Conservation (phyloP, 345 rosid genomes). For the Limnanthes douglasii region DNA sequence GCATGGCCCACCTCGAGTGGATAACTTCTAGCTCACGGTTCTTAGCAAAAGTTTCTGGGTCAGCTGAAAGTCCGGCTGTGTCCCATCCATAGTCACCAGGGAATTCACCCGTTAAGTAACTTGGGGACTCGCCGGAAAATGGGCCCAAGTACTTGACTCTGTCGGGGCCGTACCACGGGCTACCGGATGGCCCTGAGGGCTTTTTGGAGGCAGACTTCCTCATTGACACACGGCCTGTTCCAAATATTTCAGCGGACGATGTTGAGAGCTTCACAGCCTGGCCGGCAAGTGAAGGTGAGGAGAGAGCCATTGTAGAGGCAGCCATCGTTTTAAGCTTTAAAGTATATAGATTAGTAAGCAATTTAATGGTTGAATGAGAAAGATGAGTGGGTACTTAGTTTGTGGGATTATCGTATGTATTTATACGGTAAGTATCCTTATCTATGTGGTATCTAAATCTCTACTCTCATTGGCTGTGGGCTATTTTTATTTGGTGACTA, state of each 20-base stretch:
- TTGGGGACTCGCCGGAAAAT: slow-evolving; percentile 64
- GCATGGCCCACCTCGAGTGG: slow-evolving; percentile 76
- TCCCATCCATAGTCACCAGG: slow-evolving; percentile 31
- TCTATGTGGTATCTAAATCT: no score
- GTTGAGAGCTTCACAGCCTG: slow-evolving; percentile 19
- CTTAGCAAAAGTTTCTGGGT: slow-evolving; percentile 82
- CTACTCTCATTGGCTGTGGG: no score
- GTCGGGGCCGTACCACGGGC: slow-evolving; percentile 64
- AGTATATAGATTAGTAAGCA: no score
- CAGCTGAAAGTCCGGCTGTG: slow-evolving; percentile 72
- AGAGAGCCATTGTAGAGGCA: slow-evolving; percentile 20
- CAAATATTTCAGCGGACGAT: slow-evolving; percentile 9
- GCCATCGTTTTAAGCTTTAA: no score
- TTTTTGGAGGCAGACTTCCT: slow-evolving; percentile 15
- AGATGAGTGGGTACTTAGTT: no score
- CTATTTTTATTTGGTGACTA: no score
- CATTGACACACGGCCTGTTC: slow-evolving; percentile 20
- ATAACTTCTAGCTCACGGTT: slow-evolving; percentile 85
- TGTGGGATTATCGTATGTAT: no score
- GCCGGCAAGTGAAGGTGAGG: slow-evolving; percentile 21
- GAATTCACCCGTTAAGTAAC: slow-evolving; percentile 72
- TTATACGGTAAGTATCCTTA: no score
- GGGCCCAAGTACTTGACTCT: slow-evolving; percentile 80
- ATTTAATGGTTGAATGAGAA: no score
- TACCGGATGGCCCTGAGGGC: slow-evolving; percentile 27